These are phyloP conservation scores for Metschnikowia borealis DNA, from an alignment of 805 yeast genomes.

Conservation along the genomic window DNA sequence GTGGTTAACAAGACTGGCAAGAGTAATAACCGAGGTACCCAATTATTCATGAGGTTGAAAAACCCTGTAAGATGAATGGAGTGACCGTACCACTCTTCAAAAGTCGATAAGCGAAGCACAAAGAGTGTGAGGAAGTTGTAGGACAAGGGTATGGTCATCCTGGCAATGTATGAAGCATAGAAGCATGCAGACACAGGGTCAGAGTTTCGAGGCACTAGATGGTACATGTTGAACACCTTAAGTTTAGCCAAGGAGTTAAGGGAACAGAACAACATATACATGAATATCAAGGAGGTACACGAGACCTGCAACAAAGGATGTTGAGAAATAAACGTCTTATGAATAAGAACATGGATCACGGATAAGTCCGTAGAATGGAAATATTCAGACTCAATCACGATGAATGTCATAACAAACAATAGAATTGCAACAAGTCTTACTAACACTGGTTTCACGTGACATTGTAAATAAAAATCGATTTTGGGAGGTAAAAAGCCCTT, in stretches of 20 bases:
- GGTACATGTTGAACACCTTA: slow-evolving; percentile 71
- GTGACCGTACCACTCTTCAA: slow-evolving; percentile 71
- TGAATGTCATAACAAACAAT: slow-evolving; percentile 43
- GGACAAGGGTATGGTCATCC: slow-evolving; percentile 77
- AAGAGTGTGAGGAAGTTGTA: slow-evolving; percentile 73
- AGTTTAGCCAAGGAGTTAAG: slow-evolving; percentile 62
- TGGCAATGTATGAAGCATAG: slow-evolving; percentile 74
- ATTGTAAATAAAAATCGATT: slow-evolving; percentile 24
- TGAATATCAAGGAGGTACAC: slow-evolving; percentile 40
- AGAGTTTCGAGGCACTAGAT: slow-evolving; percentile 64
- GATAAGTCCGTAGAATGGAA: slow-evolving; percentile 67
- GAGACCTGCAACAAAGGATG: slow-evolving; percentile 29
- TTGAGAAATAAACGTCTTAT: slow-evolving; percentile 24
- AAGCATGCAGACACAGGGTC: slow-evolving; percentile 74
- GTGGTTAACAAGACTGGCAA: slow-evolving; percentile 64
- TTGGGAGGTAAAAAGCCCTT: slow-evolving; percentile 5
- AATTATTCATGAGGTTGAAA: slow-evolving; percentile 65
- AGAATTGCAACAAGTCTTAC: slow-evolving; percentile 42
- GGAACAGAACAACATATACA: slow-evolving; percentile 68
- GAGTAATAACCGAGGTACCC: slow-evolving; percentile 71
- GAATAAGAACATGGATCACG: slow-evolving; percentile 49
- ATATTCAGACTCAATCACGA: slow-evolving; percentile 69
- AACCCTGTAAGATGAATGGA: slow-evolving; percentile 73
- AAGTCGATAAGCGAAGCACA: slow-evolving; percentile 47
- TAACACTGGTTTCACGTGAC: slow-evolving; percentile 43